Evolutionary conservation across 768 basidiomycete genomes (phyloP).

Genomic region (Tephrocybe sp.): DNA sequence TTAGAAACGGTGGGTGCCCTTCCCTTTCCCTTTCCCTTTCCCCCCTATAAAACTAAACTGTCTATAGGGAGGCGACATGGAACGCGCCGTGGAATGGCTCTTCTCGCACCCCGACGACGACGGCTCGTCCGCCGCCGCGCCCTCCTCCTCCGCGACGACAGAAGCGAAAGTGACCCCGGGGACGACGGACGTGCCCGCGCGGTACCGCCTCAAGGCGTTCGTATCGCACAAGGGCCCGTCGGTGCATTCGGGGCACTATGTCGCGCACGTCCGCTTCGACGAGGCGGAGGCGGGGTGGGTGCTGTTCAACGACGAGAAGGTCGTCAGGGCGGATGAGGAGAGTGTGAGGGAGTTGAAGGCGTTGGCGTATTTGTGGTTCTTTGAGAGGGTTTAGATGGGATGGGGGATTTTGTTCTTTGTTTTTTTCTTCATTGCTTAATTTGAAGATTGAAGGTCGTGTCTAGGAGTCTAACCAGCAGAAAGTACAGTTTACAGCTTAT

Average conservation of each 20-base stretch:
- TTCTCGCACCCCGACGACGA: conserved; percentile 91
- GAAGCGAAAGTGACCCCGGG: conserved; percentile 36
- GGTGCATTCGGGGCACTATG: conserved; percentile 93
- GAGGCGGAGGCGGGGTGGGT: conserved; percentile 62
- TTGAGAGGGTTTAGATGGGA: conserved; percentile 60
- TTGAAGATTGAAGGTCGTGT: too few relatives aligned
- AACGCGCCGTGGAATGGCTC: conserved; percentile 94
- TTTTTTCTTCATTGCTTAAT: too few relatives aligned
- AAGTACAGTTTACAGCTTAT: too few relatives aligned
- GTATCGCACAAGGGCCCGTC: conserved; percentile 97
- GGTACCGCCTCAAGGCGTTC: conserved; percentile 86
- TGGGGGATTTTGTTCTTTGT: too few relatives aligned
- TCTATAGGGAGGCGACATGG: conserved; percentile 64
- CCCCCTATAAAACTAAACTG: not conserved
- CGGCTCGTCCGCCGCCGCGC: conserved; percentile 53
- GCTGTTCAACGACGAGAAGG: conserved; percentile 95
- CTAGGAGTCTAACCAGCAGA: too few relatives aligned
- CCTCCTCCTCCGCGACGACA: conserved; percentile 21
- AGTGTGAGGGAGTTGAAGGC: conserved; percentile 80
- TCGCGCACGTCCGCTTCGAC: conserved; percentile 68
- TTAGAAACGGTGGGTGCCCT: conserved; percentile 69
- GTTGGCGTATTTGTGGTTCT: conserved; percentile 93
- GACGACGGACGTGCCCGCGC: conserved; percentile 63
- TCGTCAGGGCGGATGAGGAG: conserved; percentile 82
- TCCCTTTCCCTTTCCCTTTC: conserved; percentile 6